phyloP scores from a whole-genome alignment of 805 yeast species.

The Priceomyces fermenticarens region DNA sequence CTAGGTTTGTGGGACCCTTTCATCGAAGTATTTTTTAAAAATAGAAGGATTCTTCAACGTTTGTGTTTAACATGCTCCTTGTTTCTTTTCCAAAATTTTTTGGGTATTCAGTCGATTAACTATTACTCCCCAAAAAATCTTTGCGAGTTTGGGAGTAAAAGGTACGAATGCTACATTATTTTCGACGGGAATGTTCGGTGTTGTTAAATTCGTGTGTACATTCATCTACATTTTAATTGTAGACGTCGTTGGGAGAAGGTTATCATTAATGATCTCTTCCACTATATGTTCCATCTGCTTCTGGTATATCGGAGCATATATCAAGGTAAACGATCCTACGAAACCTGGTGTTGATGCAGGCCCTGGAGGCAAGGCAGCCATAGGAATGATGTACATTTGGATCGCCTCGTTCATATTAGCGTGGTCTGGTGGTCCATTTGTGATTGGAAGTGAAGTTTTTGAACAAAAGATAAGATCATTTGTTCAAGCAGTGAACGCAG shows the following conservation, averaged over 20 bases:
- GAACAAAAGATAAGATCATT: conserved; percentile 40
- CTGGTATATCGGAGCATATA: conserved; percentile 39
- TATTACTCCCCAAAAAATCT: conserved; percentile 37
- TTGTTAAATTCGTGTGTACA: conserved; percentile 34
- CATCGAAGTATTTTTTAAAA: conserved; percentile 25
- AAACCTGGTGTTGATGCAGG: conserved; percentile 28
- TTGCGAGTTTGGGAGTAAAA: conserved; percentile 32
- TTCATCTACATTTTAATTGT: conserved; percentile 33
- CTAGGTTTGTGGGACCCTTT: conserved; percentile 34
- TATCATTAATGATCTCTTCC: conserved; percentile 34
- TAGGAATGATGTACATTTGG: conserved; percentile 41
- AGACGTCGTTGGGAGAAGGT: conserved; percentile 33
- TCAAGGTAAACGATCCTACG: conserved; percentile 33
- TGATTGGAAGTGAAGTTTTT: conserved; percentile 37
- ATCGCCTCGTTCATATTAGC: conserved; percentile 38
- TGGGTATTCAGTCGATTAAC: conserved; percentile 39
- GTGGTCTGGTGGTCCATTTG: conserved; percentile 42
- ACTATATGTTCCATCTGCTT: conserved; percentile 32
- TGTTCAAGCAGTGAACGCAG: conserved; percentile 39
- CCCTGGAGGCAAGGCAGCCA: conserved; percentile 38
- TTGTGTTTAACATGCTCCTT: conserved; percentile 29
- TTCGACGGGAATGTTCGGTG: conserved; percentile 40
- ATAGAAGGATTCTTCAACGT: conserved; percentile 24
- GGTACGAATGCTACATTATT: conserved; percentile 36
- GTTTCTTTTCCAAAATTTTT: conserved; percentile 36